A percentile compares a stretch with the other conserved stretches of the same genome.
Conservation (phyloP, 2,329 filamentous ascomycete genomes). For the Monilinia fructicola region DNA sequence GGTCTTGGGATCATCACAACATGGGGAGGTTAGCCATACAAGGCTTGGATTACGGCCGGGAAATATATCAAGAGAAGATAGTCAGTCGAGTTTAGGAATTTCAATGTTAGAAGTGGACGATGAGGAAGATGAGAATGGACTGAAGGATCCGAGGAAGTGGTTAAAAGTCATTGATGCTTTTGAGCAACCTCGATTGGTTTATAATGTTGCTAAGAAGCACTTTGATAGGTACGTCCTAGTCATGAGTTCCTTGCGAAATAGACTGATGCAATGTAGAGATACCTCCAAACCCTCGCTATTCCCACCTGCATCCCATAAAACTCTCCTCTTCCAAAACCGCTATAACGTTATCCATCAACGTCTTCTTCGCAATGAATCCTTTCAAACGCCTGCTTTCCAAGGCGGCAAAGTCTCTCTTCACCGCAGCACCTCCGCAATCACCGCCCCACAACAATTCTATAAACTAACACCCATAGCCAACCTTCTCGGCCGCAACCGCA, state of each 20-base stretch:
- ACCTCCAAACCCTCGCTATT: conserved; percentile 67
- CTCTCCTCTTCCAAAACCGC: conserved; percentile 79
- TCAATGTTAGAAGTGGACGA: conserved; percentile 54
- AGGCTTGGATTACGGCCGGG: conserved; percentile 55
- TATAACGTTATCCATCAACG: conserved; percentile 93
- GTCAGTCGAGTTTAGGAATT: conserved; percentile 64
- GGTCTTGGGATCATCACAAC: conserved; percentile 56
- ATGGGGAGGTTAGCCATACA: conserved; percentile 54
- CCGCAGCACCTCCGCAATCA: conserved; percentile 56
- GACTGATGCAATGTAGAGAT: conserved; percentile 47
- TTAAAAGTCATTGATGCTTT: conserved; percentile 81
- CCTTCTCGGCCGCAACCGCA: conserved; percentile 75
- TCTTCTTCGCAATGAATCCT: conserved; percentile 87
- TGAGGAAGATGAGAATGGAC: conserved; percentile 53
- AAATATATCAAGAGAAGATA: conserved; percentile 56
- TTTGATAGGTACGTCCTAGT: conserved; percentile 70
- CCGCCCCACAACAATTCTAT: conserved; percentile 64
- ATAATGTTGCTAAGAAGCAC: conserved; percentile 81
- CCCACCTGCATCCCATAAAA: conserved; percentile 78
- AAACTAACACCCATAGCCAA: conserved; percentile 85
- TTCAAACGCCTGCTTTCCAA: conserved; percentile 77
- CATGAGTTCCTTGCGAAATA: background rate
- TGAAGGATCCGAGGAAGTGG: conserved; percentile 75
- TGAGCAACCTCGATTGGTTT: conserved; percentile 76
- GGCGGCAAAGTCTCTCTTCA: conserved; percentile 56